Evolutionary conservation across 768 basidiomycete species (phyloP), one percentile per base, ranked within the genome.

Genomic region (Lactarius tabidus): DNA sequence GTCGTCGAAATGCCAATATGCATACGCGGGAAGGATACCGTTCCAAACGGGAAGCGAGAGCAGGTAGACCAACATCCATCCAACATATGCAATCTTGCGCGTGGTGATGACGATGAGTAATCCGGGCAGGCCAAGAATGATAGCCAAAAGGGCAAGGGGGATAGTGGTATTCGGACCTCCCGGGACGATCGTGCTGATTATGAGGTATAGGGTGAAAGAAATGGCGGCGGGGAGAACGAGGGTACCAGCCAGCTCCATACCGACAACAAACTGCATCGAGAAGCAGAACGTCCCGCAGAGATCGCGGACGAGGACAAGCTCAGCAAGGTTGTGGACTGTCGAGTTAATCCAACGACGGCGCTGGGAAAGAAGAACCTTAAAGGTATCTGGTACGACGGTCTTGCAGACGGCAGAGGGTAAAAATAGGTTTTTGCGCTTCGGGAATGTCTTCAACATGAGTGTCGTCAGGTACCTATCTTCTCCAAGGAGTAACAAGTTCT

Each of bases 221-320:
- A 98, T 98, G 67, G 97, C 96, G 45, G 95, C 97, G 26, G 97
- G 97, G 28, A 98, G 81, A 33, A 98, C 96, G 67, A 99, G 83
- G 3, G 97, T 98, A 74, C 96, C 96, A 66, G 91, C 87, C 68
- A 99, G 81, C 74, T 99, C 97, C 95, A 99, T 99, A 74, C 90
- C 95, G 39, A 96, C 93, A 70, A 98, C 94, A 73, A 98, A 98
- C 80, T 97, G 95, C 96, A 98, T 98, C 14, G 93, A 95, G 85
- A 99, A 98, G 80, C 97, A 99, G 88, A 98, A 99, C 3, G 95
- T 98, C 55, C 97, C 97, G 70, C 96, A 99, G n/a, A 98, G 85
- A 76, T 99, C 97, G 28, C 95, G 87, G 29, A 99, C 96, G 57
- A 98, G 83, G 36, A 98, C 77, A 64, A 99, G 81, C 74, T 98